Base-by-base conservation (phyloP, 163 green algal species). In the Volvox carteri region DNA sequence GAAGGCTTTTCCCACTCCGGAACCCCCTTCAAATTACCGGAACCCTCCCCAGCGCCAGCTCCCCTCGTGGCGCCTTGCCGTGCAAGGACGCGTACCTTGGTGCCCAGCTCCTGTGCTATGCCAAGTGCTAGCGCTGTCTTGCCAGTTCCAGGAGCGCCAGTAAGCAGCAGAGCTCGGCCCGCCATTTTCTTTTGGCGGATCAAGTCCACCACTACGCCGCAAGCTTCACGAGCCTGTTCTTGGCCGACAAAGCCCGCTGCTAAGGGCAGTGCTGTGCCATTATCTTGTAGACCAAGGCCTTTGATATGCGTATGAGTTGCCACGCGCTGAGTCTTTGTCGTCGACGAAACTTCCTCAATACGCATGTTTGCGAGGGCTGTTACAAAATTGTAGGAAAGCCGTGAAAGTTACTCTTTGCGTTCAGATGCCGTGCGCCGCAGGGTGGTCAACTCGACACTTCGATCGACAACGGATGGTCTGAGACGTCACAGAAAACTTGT, bases 241-340 rank as follows among this genome's bases (percentile, higher is more conserved):
- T 99, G 98, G 2, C 98, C 98, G 4, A 99, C 97, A 87, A 99
- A 99, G 18, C 98, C 98, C 1, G 96, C 95, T 37, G 94, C 95
- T 88, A 98, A 91, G 12, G 94, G 89, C 42, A 97, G 81, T 19
- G 97, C 94, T 0, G 78, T 94, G 70, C 98, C 98, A 94, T 98
- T 95, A 2, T 99, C 97, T 89, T 95, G 90, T 8, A 99, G 87
- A 30, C 98, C 97, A 11, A 99, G 92, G 5, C 98, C 98, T 90
- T 99, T 99, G 94, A 99, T 99, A 88, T 99, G 98, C 30, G 98
- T 99, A 91, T 99, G 98, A 0, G 98, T 98, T 11, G 97, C 97
- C 33, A 99, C 95, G 50, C 98, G 97, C 93, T 99, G 95, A 30
- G 97, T 95, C 90, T 99, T 99, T 42, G 96, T 97, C 23, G 96